Base-by-base conservation (phyloP, 1,139 yeast species). In the Suhomyces panamericanus region DNA sequence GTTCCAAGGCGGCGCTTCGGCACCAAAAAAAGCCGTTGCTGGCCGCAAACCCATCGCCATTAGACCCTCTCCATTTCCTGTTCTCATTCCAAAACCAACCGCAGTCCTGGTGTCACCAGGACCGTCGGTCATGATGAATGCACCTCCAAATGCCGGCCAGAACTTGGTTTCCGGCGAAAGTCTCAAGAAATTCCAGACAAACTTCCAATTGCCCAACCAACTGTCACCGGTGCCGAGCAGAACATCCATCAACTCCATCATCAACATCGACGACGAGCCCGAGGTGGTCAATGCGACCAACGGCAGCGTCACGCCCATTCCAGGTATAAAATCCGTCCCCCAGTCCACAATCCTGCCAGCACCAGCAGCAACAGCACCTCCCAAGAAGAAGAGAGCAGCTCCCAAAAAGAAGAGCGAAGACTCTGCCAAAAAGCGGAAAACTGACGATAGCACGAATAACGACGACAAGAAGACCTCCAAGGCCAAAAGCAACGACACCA, bases 181-280 rank as follows among this genome's bases (percentile, higher is more conserved):
- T 33, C 59, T 69, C 38, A 62, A 59, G 44, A 58, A 58, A 48
- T 70, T 64, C 51, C 73, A 67, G 49, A 66, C 75, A 0, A 60
- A 56, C 41, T 63, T 70, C 47, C 52, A 43, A 16, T 29, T 48
- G n/a, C 33, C 42, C 7, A 34, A 34, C 15, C 47, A 38, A 29
- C 17, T 28, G 3, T 12, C 35, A 8, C 24, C n/a, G 12, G 17
- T 12, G 6, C 30, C 22, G 6, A 64, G 64, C 47, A 67, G 64
- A 48, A 63, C 76, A 0, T 67, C 74, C 9, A 70, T 70, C 28
- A 67, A 63, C 46, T 66, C 73, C 14, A 66, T 70, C 30, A 70
- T 70, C 44, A 70, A 70, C 49, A 49, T 58, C 15, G 73, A 69
- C 39, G 68, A 66, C 38, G 69, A 62, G 30, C 52, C 52, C 6